Conservation (phyloP, 768 basidiomycete genomes). For the Phylloporus scabripes region DNA sequence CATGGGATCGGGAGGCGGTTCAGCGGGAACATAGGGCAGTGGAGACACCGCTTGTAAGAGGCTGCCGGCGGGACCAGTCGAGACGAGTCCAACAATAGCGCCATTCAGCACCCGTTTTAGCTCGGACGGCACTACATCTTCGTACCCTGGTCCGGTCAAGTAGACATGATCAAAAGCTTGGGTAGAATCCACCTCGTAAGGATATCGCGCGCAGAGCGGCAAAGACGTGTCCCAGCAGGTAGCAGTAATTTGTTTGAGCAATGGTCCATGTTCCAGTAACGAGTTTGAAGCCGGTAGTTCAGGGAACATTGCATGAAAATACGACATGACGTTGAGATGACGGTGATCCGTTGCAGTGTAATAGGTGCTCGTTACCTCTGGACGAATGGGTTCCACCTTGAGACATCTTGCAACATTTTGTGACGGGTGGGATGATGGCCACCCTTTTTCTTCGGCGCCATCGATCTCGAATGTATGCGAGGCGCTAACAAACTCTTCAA, state of each 20-base stretch:
- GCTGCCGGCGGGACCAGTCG: slow-evolving; percentile 1
- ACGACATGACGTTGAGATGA: slow-evolving; percentile 64
- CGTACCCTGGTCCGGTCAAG: slow-evolving; percentile 66
- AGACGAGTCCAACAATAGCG: slow-evolving; percentile 71
- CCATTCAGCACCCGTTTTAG: slow-evolving; percentile 70
- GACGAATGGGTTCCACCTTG: slow-evolving; percentile 42
- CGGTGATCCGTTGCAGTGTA: slow-evolving; percentile 61
- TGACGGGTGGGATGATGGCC: slow-evolving; percentile 11
- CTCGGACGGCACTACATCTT: slow-evolving; percentile 73
- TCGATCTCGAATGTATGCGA: slow-evolving; percentile 25
- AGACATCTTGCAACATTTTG: background rate
- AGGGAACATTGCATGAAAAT: slow-evolving; percentile 56
- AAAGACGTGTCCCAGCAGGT: slow-evolving; percentile 58
- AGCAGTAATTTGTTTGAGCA: slow-evolving; percentile 35
- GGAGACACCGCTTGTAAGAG: background rate
- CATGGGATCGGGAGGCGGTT: slow-evolving; percentile 49
- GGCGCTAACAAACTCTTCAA: slow-evolving; percentile 65
- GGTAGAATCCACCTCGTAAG: slow-evolving; percentile 64
- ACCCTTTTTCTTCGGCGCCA: slow-evolving; percentile 18
- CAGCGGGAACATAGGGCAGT: slow-evolving; percentile 57
- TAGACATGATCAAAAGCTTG: slow-evolving; percentile 58
- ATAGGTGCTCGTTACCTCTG: slow-evolving; percentile 24
- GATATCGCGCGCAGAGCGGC: slow-evolving; percentile 63
- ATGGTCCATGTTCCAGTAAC: slow-evolving; percentile 3
- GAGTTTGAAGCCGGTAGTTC: slow-evolving; percentile 23